phyloP scores from a whole-genome alignment of 768 basidiomycete genomes.

The Lactarius tabidus region DNA sequence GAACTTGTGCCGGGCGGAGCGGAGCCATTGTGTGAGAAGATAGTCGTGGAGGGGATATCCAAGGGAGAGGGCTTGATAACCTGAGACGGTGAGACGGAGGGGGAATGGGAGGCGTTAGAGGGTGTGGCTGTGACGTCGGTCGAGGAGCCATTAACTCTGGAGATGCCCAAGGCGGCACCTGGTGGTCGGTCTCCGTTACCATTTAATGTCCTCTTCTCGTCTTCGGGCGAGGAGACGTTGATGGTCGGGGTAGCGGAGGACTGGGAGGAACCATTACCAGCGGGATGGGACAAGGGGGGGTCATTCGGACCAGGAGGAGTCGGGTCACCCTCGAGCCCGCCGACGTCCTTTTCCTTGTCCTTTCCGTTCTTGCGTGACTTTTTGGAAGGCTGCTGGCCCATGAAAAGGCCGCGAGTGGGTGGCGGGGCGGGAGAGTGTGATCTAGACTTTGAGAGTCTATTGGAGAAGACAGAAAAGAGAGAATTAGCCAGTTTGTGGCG shows the following conservation, averaged over 20 bases:
- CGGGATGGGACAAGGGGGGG: constrained; percentile 42
- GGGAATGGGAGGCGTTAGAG: constrained; percentile 29
- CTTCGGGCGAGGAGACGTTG: constrained; percentile 35
- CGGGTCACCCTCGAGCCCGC: constrained; percentile 39
- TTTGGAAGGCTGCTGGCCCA: constrained; percentile 86
- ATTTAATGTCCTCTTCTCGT: constrained; percentile 37
- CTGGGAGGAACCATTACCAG: constrained; percentile 34
- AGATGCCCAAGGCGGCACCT: constrained; percentile 28
- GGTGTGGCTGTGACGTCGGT: constrained; percentile 39
- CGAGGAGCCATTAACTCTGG: constrained; percentile 30
- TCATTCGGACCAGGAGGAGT: constrained; percentile 39
- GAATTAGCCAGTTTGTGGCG: constrained; percentile 72
- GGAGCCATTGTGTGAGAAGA: constrained; percentile 61
- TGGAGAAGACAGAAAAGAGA: constrained; percentile 70
- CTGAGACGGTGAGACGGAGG: constrained; percentile 29
- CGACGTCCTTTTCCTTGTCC: constrained; percentile 60
- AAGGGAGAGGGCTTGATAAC: constrained; percentile 50
- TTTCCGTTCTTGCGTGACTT: constrained; percentile 68
- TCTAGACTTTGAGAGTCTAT: constrained; percentile 67
- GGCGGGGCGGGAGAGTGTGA: constrained; percentile 64
- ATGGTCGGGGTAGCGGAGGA: constrained; percentile 38
- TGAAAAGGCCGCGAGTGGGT: constrained; percentile 42
- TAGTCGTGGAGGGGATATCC: constrained; percentile 80
- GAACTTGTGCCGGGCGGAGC: constrained; percentile 44
- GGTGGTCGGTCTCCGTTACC: constrained; percentile 37